These are phyloP conservation scores for Pseudozyma thailandica DNA, from an alignment of 1,284 basidiomycete species.

Conservation along the genomic window DNA sequence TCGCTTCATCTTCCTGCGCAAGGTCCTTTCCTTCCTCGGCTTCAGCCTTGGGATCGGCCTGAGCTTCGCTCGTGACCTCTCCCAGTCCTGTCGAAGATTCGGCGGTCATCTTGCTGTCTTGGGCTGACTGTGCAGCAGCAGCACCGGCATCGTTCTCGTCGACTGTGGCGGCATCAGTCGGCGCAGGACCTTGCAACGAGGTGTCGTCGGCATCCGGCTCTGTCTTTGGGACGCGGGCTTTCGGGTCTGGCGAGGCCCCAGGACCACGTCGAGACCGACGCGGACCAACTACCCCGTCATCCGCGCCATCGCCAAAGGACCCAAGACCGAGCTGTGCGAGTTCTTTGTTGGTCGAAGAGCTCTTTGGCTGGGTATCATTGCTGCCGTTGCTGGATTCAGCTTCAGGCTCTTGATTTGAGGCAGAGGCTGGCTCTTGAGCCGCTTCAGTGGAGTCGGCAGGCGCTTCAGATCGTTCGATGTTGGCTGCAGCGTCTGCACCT, in stretches of 20 bases:
- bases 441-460: background rate
- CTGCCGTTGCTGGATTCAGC: constrained; percentile 5
- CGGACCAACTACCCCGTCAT: constrained; percentile 42
- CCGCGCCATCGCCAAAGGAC: constrained; percentile 48
- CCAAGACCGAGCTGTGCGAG: constrained; percentile 50
- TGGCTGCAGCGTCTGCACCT: background rate
- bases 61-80: constrained; percentile 17
- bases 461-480: background rate
- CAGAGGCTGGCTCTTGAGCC: background rate
- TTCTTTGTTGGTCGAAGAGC: constrained; percentile 43
- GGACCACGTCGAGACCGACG: constrained; percentile 46
- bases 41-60: constrained; percentile 14
- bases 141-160: background rate
- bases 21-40: constrained; percentile 9
- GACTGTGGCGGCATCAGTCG: background rate
- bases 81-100: constrained; percentile 13
- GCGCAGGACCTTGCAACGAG: constrained; percentile 12
- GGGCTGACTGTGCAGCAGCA: background rate
- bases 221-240: constrained; percentile 31
- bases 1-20: background rate
- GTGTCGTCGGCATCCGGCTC: constrained; percentile 19
- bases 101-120: constrained; percentile 1
- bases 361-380: constrained; percentile 13
- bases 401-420: background rate
- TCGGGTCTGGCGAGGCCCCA: constrained; percentile 41